Conservation (phyloP, 2,329 filamentous ascomycete species). For the Ophiocordyceps camponoti-rufipedis region DNA sequence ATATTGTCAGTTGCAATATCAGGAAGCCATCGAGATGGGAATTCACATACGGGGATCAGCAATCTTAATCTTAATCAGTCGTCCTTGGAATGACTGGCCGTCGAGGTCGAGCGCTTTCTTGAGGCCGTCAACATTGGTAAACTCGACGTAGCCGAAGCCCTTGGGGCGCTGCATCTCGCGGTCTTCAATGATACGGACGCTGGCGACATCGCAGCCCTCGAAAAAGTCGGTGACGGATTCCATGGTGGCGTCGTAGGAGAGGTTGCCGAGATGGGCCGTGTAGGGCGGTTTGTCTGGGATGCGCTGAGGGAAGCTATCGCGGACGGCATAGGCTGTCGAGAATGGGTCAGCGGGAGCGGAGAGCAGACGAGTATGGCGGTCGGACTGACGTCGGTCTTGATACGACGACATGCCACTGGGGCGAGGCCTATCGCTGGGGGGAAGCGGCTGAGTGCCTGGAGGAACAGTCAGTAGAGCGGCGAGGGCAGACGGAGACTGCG, state of each 20-base stretch:
- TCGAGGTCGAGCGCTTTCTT: slow-evolving; percentile 79
- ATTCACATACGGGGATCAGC: slow-evolving; percentile 80
- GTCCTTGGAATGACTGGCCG: slow-evolving; percentile 67
- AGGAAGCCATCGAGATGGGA: neutral
- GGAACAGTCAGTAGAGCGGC: slow-evolving; percentile 6
- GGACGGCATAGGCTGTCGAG: slow-evolving; percentile 34
- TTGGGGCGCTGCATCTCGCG: slow-evolving; percentile 87
- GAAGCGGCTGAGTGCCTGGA: slow-evolving; percentile 36
- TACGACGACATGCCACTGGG: slow-evolving; percentile 17
- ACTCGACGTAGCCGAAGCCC: slow-evolving; percentile 96
- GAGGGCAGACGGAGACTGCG: neutral
- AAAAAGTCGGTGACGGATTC: slow-evolving; percentile 79
- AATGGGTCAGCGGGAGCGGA: slow-evolving; percentile 6
- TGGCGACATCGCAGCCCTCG: slow-evolving; percentile 65
- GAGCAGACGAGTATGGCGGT: neutral
- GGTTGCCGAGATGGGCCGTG: slow-evolving; percentile 89
- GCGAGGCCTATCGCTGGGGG: slow-evolving; percentile 26
- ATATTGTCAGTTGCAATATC: slow-evolving; percentile 15
- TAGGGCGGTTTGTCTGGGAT: slow-evolving; percentile 85
- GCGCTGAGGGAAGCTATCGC: slow-evolving; percentile 53
- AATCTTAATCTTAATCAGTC: slow-evolving; percentile 82
- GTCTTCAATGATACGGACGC: slow-evolving; percentile 91
- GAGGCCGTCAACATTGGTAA: slow-evolving; percentile 68
- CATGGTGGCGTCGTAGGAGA: slow-evolving; percentile 83
- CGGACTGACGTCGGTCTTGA: slow-evolving; percentile 24